Evolutionary conservation across 2,329 filamentous ascomycete species (phyloP).

Genomic region (Stemphylium beticola): DNA sequence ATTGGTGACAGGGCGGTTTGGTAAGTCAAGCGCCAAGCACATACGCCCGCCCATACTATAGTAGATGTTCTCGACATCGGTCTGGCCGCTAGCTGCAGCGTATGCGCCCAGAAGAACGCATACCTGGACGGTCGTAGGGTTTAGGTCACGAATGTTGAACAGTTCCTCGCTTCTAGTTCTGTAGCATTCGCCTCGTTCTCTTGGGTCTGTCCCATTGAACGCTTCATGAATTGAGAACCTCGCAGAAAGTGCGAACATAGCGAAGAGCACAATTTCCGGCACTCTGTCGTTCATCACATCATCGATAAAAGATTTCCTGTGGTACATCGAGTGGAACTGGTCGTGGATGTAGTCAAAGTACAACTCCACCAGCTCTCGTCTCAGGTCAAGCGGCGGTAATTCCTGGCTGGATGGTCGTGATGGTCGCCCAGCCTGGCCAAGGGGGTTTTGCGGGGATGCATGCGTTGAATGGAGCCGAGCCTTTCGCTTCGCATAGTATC

Average conservation of each 20-base stretch:
- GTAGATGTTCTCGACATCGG: slow-evolving; percentile 32
- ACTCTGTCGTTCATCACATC: slow-evolving; percentile 24
- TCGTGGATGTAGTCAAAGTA: slow-evolving; percentile 37
- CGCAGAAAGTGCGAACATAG: slow-evolving; percentile 28
- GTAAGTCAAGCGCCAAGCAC: slow-evolving; percentile 28
- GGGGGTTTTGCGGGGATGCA: slow-evolving; percentile 5
- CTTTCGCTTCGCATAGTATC: slow-evolving; percentile 31
- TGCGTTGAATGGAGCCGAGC: slow-evolving; percentile 20
- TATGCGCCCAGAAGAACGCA: slow-evolving; percentile 31
- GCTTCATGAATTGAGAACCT: slow-evolving; percentile 25
- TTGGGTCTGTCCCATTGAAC: slow-evolving; percentile 21
- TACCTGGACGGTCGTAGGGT: slow-evolving; percentile 24
- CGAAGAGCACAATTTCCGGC: slow-evolving; percentile 25
- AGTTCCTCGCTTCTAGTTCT: slow-evolving; percentile 23
- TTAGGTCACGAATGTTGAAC: slow-evolving; percentile 27
- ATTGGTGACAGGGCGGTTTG: slow-evolving; percentile 26
- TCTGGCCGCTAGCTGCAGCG: slow-evolving; percentile 31
- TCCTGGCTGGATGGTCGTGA: slow-evolving; percentile 12
- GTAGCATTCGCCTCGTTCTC: slow-evolving; percentile 26
- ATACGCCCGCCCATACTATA: slow-evolving; percentile 32
- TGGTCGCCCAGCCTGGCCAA: slow-evolving; percentile 3
- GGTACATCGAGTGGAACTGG: slow-evolving; percentile 34
- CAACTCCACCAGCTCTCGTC: slow-evolving; percentile 24
- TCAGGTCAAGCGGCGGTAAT: slow-evolving; percentile 22
- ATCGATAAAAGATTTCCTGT: slow-evolving; percentile 27